Base-by-base conservation (phyloP, 2,329 filamentous ascomycete genomes). In the Penicillium janthinellum region DNA sequence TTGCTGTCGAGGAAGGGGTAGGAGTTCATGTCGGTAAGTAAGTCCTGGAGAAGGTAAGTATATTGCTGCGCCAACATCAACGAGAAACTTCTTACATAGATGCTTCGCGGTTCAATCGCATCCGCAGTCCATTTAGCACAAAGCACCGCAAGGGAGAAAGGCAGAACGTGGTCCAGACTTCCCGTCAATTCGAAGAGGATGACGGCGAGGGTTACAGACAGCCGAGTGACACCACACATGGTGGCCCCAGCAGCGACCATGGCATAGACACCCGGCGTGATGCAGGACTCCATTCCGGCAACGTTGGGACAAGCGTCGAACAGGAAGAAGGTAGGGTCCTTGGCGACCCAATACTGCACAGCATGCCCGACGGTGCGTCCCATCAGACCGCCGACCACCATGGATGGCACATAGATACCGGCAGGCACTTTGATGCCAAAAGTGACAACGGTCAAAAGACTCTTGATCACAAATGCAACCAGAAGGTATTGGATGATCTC, bases 81-180 rank as follows among this genome's bases (percentile, higher is more conserved):
- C 5, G 11, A 5, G 1, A 17, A 5, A 20, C 14, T 8, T 78
- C 86, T 78, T 77, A 89, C 87, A 73, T 97, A 98, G 63, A 99
- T 97, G 75, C 92, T 96, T 55, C 92, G 84, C 15, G 94, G 95
- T 75, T 99, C 95, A 54, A 99, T 86, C 3, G 92, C 93, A 77
- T 98, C 95, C 0, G 95, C 93, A 0, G 92, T 96, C 95, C 95
- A 99, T 78, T 99, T 99, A n/a, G 94, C 88, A 31, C 96, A 92
- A 4, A 98, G 82, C 37, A 99, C 92, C 0, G 91, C 90, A 8
- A 99, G 80, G 0, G 93, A 97, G 75, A 98, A 98, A 0, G 95
- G 95, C 11, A 99, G 81, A 3, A 99, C 95, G 70, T 98, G 96
- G 73, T 98, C 91, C 51, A 98, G 82, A 73, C 92, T 96, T 57